Conservation (phyloP, 139 green algal species). For the Coelastrella sp. region DNA sequence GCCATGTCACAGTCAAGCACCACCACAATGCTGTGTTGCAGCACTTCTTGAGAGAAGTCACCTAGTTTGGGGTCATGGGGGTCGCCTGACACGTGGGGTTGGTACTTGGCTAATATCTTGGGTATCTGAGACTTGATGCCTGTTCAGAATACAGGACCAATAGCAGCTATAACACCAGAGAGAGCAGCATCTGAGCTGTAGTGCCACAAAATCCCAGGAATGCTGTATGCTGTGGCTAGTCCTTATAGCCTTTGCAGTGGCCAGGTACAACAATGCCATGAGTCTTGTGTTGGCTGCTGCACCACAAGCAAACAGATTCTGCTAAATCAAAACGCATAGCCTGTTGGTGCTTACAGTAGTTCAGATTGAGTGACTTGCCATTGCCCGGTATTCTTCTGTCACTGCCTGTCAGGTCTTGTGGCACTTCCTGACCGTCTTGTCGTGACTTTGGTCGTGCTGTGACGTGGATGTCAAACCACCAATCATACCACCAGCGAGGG, state of each 20-base stretch:
- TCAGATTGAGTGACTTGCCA: constrained; percentile 39
- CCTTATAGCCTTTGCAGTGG: too few species aligned
- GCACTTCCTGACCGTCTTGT: background rate
- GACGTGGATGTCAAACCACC: background rate
- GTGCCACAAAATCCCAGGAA: too few species aligned
- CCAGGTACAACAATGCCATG: too few species aligned
- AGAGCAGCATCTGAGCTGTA: too few species aligned
- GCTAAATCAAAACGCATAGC: too few species aligned
- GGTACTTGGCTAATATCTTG: constrained; percentile 5
- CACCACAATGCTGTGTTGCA: constrained; percentile 11
- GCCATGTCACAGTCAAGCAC: constrained; percentile 45
- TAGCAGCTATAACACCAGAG: too few species aligned
- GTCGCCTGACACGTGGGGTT: too few species aligned
- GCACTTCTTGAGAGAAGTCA: constrained; percentile 1
- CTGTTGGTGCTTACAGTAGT: constrained; percentile 14
- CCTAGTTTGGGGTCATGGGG: too few species aligned
- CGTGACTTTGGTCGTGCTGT: background rate
- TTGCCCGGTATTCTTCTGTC: constrained; percentile 15
- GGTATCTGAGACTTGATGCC: constrained; percentile 31
- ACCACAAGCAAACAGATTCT: too few species aligned
- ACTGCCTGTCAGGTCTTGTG: background rate
- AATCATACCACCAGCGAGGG: background rate
- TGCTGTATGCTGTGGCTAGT: too few species aligned
- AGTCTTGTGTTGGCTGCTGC: too few species aligned
- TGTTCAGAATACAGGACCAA: background rate